A percentile compares a stretch with the other conserved stretches of the same genome.
phyloP scores from a whole-genome alignment of 2,329 filamentous ascomycete genomes.

The Pseudocercospora pini-densiflorae region DNA sequence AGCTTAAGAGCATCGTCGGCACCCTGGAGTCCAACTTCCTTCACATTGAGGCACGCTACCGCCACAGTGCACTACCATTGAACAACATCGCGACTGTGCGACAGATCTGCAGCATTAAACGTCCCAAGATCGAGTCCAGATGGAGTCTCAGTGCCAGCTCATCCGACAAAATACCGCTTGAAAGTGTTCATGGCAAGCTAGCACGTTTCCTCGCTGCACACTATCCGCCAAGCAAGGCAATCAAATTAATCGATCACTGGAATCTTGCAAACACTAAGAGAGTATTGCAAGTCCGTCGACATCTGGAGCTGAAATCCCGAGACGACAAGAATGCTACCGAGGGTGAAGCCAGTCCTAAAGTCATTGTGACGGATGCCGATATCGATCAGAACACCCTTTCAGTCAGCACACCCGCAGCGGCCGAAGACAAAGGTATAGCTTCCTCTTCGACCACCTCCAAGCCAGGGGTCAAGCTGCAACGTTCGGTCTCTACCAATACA shows the following conservation, averaged over 20 bases:
- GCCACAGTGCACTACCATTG: conserved; percentile 39
- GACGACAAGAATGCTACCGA: not conserved
- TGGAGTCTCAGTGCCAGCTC: conserved; percentile 36
- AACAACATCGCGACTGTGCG: conserved; percentile 38
- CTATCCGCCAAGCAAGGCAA: conserved; percentile 28
- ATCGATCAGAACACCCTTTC: not conserved
- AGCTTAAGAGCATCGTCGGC: conserved; percentile 41
- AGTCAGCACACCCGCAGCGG: not conserved
- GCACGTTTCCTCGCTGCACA: conserved; percentile 30
- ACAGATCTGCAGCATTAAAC: conserved; percentile 35
- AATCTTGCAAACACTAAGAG: conserved; percentile 16
- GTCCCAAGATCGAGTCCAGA: conserved; percentile 38
- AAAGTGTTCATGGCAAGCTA: conserved; percentile 23
- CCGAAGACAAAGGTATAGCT: conserved; percentile 9
- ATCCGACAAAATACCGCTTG: conserved; percentile 16
- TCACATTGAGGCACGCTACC: conserved; percentile 41
- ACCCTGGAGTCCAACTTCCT: conserved; percentile 37
- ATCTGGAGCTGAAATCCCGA: conserved; percentile 11
- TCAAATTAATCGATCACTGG: conserved; percentile 34
- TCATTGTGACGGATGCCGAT: conserved; percentile 24
- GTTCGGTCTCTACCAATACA: conserved; percentile 16
- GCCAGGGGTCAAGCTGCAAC: conserved; percentile 7
- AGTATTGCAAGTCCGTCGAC: conserved; percentile 20
- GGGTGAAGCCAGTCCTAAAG: conserved; percentile 10
- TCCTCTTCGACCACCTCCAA: not conserved